Conservation (phyloP, 441 rosid genomes). For the Euphorbia celastroides region DNA sequence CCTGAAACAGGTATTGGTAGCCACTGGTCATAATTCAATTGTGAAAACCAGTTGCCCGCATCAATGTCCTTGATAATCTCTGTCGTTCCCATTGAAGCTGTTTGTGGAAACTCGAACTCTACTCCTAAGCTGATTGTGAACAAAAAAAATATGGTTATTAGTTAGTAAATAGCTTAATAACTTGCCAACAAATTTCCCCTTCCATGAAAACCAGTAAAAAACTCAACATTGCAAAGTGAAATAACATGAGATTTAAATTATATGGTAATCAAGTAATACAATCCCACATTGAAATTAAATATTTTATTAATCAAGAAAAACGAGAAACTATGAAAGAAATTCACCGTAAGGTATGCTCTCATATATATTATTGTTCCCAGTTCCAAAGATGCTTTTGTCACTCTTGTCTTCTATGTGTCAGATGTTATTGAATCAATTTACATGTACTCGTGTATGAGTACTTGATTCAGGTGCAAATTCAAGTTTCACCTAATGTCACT, state of each 20-base stretch:
- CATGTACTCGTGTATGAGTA: too few relatives aligned
- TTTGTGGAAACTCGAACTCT: slow-evolving; percentile 18
- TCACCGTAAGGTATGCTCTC: neutral
- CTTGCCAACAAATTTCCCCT: neutral
- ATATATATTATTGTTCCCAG: neutral
- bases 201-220: neutral
- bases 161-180: neutral
- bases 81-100: slow-evolving; percentile 38
- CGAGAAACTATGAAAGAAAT: neutral
- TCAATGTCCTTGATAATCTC: slow-evolving; percentile 54
- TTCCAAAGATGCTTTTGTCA: neutral
- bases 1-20: slow-evolving; percentile 51
- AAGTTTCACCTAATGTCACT: too few relatives aligned
- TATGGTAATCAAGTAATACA: neutral
- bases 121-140: slow-evolving; percentile 8
- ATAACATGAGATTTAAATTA: neutral
- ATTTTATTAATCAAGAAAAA: neutral
- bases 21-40: slow-evolving; percentile 65
- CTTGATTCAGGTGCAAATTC: too few relatives aligned
- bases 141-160: neutral
- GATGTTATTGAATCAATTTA: too few relatives aligned
- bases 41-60: slow-evolving; percentile 54
- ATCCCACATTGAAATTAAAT: neutral
- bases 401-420: too few relatives aligned
- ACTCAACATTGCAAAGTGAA: neutral